Percentiles rank a stretch among this genome's conserved stretches.
Conservation (phyloP, 176 grass and related monocot species). For the Echinochloa phyllopogon region DNA sequence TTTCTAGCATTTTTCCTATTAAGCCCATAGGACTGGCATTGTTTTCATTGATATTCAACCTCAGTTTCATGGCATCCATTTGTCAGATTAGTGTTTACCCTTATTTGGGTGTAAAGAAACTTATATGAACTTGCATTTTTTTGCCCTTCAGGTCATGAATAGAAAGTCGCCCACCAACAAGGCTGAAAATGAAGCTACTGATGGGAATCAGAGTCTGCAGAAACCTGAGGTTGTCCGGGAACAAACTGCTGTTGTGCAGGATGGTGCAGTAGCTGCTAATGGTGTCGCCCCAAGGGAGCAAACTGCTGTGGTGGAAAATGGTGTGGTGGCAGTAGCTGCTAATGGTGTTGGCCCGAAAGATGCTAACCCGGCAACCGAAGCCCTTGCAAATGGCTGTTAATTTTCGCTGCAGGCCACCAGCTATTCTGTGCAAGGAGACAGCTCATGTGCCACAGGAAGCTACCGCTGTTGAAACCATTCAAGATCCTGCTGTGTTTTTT, state of each 20-base stretch:
- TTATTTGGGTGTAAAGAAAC: not conserved
- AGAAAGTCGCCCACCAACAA: slow-evolving; percentile 6
- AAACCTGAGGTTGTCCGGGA: slow-evolving; percentile 36
- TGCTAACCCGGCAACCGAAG: slow-evolving; percentile 36
- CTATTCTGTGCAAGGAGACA: not conserved
- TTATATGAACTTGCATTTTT: not conserved
- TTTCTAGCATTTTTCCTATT: not conserved
- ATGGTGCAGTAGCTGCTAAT: slow-evolving; percentile 17
- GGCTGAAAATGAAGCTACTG: slow-evolving; percentile 36
- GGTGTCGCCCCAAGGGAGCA: slow-evolving; percentile 28
- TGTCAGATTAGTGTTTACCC: not conserved
- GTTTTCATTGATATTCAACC: not conserved
- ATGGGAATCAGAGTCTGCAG: slow-evolving; percentile 43
- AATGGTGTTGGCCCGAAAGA: slow-evolving; percentile 51
- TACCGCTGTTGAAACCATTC: slow-evolving; percentile 28
- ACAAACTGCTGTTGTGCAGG: slow-evolving; percentile 50
- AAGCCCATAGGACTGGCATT: not conserved
- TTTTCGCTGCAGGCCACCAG: not conserved
- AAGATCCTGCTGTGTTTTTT: not conserved
- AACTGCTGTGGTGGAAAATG: slow-evolving; percentile 43
- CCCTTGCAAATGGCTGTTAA: slow-evolving; percentile 57
- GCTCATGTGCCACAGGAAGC: not conserved
- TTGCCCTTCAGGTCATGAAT: slow-evolving; percentile 24
- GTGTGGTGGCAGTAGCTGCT: slow-evolving; percentile 5
- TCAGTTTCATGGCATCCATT: not conserved